phyloP scores from a whole-genome alignment of 352 stramenopile species.

The Globisporangium lucens region DNA sequence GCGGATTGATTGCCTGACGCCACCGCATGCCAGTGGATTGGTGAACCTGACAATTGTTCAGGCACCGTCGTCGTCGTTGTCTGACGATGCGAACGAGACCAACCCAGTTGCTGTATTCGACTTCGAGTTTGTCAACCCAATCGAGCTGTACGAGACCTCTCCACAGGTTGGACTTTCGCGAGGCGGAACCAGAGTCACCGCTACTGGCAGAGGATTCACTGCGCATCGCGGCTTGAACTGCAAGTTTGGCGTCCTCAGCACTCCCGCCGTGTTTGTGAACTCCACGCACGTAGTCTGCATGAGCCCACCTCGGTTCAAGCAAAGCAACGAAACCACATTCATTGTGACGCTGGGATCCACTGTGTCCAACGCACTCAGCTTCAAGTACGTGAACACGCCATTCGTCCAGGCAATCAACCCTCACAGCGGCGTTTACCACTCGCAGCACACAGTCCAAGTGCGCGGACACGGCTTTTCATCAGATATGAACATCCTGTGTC shows the following conservation, averaged over 20 bases:
- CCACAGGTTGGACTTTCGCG: slow-evolving; percentile 25
- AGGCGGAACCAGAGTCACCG: slow-evolving; percentile 28
- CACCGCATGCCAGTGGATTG: slow-evolving; percentile 20
- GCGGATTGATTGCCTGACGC: slow-evolving; percentile 27
- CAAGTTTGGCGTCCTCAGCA: slow-evolving; percentile 28
- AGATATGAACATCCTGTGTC: slow-evolving; percentile 22
- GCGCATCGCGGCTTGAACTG: slow-evolving; percentile 30
- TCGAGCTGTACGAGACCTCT: slow-evolving; percentile 23
- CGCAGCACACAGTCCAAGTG: slow-evolving; percentile 19
- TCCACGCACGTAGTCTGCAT: slow-evolving; percentile 22
- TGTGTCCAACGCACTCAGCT: slow-evolving; percentile 18
- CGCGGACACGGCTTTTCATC: slow-evolving; percentile 21
- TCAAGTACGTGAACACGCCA: slow-evolving; percentile 32
- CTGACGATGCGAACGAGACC: background rate
- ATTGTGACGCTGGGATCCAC: slow-evolving; percentile 25
- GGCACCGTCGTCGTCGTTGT: background rate
- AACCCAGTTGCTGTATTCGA: slow-evolving; percentile 22
- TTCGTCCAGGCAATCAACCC: slow-evolving; percentile 26
- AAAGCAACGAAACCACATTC: slow-evolving; percentile 13
- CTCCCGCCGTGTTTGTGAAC: slow-evolving; percentile 27
- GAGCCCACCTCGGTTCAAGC: slow-evolving; percentile 29
- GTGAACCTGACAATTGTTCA: slow-evolving; percentile 23
- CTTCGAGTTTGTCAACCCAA: slow-evolving; percentile 34
- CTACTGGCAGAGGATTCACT: slow-evolving; percentile 37
- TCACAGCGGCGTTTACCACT: slow-evolving; percentile 24